Evolutionary conservation across 805 yeast species (phyloP).

Genomic region (Ogataea sp.): DNA sequence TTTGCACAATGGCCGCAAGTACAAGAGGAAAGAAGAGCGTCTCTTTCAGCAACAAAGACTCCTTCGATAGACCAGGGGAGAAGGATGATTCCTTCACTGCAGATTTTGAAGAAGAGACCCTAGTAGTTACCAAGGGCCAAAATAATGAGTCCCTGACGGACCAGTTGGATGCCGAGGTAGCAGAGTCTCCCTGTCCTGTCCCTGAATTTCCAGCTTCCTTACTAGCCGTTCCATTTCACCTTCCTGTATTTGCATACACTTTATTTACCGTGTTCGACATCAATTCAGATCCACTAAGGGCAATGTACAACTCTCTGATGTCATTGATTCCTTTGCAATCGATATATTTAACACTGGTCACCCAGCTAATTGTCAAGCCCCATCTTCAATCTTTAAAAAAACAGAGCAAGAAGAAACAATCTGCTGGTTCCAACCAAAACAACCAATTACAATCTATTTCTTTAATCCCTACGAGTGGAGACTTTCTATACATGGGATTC

Average conservation of each 20-base stretch:
- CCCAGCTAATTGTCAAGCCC: conserved; percentile 18
- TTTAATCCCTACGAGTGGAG: conserved; percentile 12
- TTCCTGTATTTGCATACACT: conserved; percentile 14
- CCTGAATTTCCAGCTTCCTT: conserved; percentile 10
- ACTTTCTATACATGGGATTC: conserved; percentile 19
- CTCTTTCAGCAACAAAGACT: conserved; percentile 14
- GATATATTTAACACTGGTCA: conserved; percentile 1
- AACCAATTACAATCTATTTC: conserved; percentile 6
- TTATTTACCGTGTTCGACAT: conserved; percentile 26
- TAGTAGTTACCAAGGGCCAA: no score
- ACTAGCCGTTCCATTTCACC: conserved; percentile 24
- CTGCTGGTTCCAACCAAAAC: conserved; percentile 3
- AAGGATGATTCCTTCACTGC: not conserved
- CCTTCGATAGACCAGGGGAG: not conserved
- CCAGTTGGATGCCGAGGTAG: no score
- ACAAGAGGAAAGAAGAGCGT: conserved; percentile 19
- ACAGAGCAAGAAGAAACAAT: conserved; percentile 8
- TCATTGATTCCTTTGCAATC: conserved; percentile 27
- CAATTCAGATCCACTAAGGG: conserved; percentile 17
- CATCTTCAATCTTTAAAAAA: conserved; percentile 23
- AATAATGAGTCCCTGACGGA: no score
- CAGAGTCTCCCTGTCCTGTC: no score
- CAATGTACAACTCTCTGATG: conserved; percentile 19
- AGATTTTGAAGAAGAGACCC: not conserved
- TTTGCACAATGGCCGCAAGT: conserved; percentile 3